Base-by-base conservation (phyloP, 1,284 basidiomycete species). In the Marasmius sp. region DNA sequence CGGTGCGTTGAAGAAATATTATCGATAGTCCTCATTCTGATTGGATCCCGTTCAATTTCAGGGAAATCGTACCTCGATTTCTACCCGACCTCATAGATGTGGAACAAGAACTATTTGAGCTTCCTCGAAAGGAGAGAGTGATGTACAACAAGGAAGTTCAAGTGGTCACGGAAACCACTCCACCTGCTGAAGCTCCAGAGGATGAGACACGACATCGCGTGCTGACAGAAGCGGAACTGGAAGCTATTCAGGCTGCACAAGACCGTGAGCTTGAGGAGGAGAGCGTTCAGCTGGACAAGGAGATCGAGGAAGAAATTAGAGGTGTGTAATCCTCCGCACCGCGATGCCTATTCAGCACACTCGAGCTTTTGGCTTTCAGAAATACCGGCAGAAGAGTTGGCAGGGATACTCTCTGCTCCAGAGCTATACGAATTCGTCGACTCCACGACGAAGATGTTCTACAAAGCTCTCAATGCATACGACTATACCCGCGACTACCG, bases 401-500 rank as follows among this genome's bases (percentile, higher is more conserved):
- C 85, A 6, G 88, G 87, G 65, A 92, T 98, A 60, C 85, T 95
- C 66, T 79, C 88, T 14, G 92, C 91, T 4, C 90, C 94, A 0
- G 94, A 97, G 68, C 98, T 98, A 72, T 76, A 91, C 34, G 91
- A 95, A 65, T 99, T 99, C 73, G 88, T 99, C 8, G 94, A 98
- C 72, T 88, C 92, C 67, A 95, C 93, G n/a, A 93, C 92, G 34
- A 97, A 95, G 77, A 95, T 99, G 54, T 88, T 98, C 9, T 94
- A 98, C 72, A 85, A 97, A 57, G 97, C 96, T n/a, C 76, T 99
- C 64, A 97, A 94, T 70, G 97, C 98, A 22, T 99, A 99, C 74
- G 97, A 99, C 74, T 98, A 98, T 71, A 93, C 96, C 67, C 89
- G 91, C 53, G 97, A 99, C 76, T 99, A 99, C 72, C 93, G 92